These are phyloP conservation scores for Saccharomyces hybrid DNA, from an alignment of 1,139 yeast genomes.

Conservation along the genomic window DNA sequence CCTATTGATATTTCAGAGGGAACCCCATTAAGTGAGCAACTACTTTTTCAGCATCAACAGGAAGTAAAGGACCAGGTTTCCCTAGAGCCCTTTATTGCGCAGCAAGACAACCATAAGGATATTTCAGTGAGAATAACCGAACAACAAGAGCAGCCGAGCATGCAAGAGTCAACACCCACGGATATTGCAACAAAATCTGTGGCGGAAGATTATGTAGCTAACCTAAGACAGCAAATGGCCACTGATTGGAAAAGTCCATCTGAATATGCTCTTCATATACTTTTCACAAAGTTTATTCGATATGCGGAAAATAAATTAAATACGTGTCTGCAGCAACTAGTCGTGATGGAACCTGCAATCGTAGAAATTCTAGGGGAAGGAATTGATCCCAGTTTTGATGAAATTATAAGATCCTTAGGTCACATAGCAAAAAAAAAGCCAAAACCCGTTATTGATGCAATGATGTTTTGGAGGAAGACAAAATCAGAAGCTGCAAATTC, in stretches of 20 bases:
- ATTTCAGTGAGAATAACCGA: not conserved
- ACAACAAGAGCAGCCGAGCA: not conserved
- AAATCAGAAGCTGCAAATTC: constrained; percentile 77
- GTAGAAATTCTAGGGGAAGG: constrained; percentile 81
- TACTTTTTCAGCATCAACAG: constrained; percentile 1
- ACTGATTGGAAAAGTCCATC: constrained; percentile 74
- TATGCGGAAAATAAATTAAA: constrained; percentile 83
- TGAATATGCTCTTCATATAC: constrained; percentile 86
- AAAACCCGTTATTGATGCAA: constrained; percentile 92
- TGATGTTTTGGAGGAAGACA: constrained; percentile 95
- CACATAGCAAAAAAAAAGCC: constrained; percentile 86
- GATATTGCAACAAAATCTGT: not conserved
- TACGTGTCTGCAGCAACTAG: constrained; percentile 59
- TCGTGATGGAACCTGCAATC: constrained; percentile 71
- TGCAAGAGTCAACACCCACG: constrained; percentile 1
- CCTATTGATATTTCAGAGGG: constrained; percentile 10
- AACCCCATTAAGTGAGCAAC: not conserved
- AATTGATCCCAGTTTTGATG: constrained; percentile 76
- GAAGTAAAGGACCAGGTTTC: not conserved
- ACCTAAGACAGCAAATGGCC: constrained; percentile 41
- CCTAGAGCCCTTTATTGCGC: not conserved
- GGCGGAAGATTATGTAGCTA: constrained; percentile 21
- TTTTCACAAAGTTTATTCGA: constrained; percentile 91
- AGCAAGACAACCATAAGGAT: not conserved
- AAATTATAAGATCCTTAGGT: constrained; percentile 77